Evolutionary conservation across 1,284 basidiomycete species (phyloP), one percentile per base, ranked within the genome.

Genomic region (Boletus putidus): DNA sequence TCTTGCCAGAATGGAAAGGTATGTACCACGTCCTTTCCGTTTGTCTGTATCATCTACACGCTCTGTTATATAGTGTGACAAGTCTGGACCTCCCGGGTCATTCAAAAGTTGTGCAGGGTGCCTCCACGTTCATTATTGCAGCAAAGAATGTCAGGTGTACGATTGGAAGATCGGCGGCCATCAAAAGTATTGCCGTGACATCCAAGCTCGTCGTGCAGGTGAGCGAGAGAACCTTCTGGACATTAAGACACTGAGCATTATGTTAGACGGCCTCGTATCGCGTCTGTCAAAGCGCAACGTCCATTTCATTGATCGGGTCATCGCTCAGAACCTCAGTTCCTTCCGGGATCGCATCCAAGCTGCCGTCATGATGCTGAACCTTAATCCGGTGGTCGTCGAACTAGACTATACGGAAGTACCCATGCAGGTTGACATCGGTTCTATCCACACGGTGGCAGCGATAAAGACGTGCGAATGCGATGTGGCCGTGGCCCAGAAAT

Each of bases 1-100:
- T 60, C 70, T 35, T 74, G 70, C 40, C 72, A 74, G 45, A 73
- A 70, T 31, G 8, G 25, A 31, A 63, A 65, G 68, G 72, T 70
- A 51, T 21, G 63, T 52, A 14, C 21, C 20, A 1, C 20, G 4
- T 52, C 25, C 21, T 45, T 46, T 29, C 25, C 20, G n/a, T 23
- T 27, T 18, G 43, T 43, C 40, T 18, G 42, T 46, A 25, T 42
- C 49, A 55, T 53, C 40, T 36, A 60, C 47, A 44, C 25, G 18
- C 14, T 20, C 31, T 37, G 2, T 7, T 8, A 2, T 59, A 29
- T 25, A 74, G 72, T 70, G 69, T 18, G 57, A 57, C 48, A 74
- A 60, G 43, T 68, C 63, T 0, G 70, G 64, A 20, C 69, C 71
- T 21, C 53, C 62, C 11, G 68, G 66, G 23, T 69, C 66, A 20